Evolutionary conservation across 2,329 filamentous ascomycete genomes (phyloP).

Genomic region (Xylaria sp.): DNA sequence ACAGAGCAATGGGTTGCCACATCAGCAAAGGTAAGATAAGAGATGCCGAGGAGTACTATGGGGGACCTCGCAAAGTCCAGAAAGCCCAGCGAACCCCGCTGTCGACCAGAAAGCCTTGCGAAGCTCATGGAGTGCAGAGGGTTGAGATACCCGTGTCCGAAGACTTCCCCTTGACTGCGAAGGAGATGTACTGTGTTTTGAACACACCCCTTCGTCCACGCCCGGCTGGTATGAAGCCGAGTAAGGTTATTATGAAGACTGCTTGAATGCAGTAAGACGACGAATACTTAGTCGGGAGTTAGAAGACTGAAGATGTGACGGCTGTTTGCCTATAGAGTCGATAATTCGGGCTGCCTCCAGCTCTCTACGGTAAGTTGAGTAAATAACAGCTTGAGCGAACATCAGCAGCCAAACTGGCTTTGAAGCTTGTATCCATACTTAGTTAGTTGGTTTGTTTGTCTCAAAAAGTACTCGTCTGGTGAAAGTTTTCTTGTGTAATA

Average conservation of each 20-base stretch:
- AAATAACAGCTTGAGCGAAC: neutral
- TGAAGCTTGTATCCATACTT: neutral
- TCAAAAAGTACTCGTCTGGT: neutral
- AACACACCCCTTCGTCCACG: neutral
- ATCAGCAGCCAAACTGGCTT: neutral
- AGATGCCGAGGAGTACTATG: neutral
- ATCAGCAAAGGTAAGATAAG: slow-evolving; percentile 15
- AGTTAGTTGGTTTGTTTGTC: neutral
- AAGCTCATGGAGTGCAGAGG: neutral
- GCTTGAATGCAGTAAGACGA: neutral
- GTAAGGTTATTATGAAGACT: neutral
- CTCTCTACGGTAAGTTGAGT: neutral
- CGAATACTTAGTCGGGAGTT: too few relatives aligned
- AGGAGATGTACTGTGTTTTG: slow-evolving; percentile 8
- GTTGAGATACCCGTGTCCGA: neutral
- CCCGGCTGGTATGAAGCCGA: neutral
- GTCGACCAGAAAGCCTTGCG: neutral
- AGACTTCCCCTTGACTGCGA: neutral
- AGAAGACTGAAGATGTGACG: neutral
- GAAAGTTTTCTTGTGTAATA: neutral
- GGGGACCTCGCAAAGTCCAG: neutral
- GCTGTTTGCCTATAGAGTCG: neutral
- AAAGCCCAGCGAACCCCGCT: neutral
- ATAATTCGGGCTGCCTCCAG: too few relatives aligned
- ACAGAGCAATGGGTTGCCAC: slow-evolving; percentile 22